Conservation (phyloP, 2,329 filamentous ascomycete genomes). For the Aureobasidium sp. region DNA sequence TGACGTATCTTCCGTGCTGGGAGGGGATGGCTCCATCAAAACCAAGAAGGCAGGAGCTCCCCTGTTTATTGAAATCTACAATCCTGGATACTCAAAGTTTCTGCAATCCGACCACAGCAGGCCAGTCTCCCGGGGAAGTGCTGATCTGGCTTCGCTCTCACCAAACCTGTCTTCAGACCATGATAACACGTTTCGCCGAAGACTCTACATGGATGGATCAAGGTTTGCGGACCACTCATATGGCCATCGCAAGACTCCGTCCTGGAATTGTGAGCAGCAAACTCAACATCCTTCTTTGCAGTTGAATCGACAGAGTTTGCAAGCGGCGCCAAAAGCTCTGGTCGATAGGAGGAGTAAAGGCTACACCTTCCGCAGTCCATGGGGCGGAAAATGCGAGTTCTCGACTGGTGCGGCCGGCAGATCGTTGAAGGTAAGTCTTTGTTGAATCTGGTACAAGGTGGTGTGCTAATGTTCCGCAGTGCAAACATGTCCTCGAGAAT, state of each 20-base stretch:
- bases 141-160: constrained; percentile 17
- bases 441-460: not conserved
- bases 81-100: constrained; percentile 55
- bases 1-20: constrained; percentile 36
- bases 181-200: constrained; percentile 36
- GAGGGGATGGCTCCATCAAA: constrained; percentile 23
- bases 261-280: not conserved
- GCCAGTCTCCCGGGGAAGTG: constrained; percentile 24
- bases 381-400: constrained; percentile 84
- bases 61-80: constrained; percentile 49
- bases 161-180: constrained; percentile 21
- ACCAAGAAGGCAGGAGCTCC: constrained; percentile 36
- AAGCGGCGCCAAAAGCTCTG: constrained; percentile 26
- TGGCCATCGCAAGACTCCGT: constrained; percentile 30
- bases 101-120: constrained; percentile 31
- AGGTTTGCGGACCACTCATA: constrained; percentile 33
- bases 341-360: constrained; percentile 48
- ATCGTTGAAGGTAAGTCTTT: constrained; percentile 26
- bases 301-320: constrained; percentile 16
- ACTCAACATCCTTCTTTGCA: not conserved
- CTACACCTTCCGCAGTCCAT: constrained; percentile 77
- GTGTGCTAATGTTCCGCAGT: constrained; percentile 33
- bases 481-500: constrained; percentile 58
- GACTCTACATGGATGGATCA: constrained; percentile 44
- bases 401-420: constrained; percentile 68